Percentiles rank a stretch among this genome's conserved stretches.
These are phyloP conservation scores for Saposhnikovia divaricata DNA, from an alignment of 129 eudicot genomes.

Conservation along the genomic window DNA sequence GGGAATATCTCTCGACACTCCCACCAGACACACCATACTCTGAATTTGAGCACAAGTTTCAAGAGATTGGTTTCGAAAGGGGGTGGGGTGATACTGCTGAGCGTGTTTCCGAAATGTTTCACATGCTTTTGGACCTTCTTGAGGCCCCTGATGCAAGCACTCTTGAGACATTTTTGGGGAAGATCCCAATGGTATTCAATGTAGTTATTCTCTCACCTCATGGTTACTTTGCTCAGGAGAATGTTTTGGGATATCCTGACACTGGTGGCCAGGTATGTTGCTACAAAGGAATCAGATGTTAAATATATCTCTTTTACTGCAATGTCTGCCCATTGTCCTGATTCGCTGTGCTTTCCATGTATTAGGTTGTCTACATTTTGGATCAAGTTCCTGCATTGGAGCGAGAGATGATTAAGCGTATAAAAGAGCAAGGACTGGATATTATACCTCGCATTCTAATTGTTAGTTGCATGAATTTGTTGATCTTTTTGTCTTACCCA, in stretches of 20 bases:
- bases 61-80: conserved; percentile 85
- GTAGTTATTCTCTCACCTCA: conserved; percentile 98
- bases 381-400: conserved; percentile 98
- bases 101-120: conserved; percentile 72
- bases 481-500: neutral
- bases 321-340: neutral
- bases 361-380: conserved; percentile 74
- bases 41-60: conserved; percentile 73
- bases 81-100: conserved; percentile 93
- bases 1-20: conserved; percentile 62
- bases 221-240: conserved; percentile 97
- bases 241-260: conserved; percentile 93
- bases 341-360: neutral
- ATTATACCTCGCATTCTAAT: conserved; percentile 85
- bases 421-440: conserved; percentile 96
- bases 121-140: conserved; percentile 79
- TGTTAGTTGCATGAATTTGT: conserved; percentile 25
- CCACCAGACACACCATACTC: conserved; percentile 51
- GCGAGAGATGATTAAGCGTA: conserved; percentile 81
- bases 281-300: neutral
- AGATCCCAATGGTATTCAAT: conserved; percentile 91
- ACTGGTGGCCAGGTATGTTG: conserved; percentile 87
- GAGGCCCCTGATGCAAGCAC: conserved; percentile 95
- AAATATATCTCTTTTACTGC: neutral
- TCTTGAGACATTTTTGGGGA: conserved; percentile 85